Evolutionary conservation across 2,329 filamentous ascomycete genomes (phyloP), one percentile per base, ranked within the genome.

Genomic region (Claviceps capensis): DNA sequence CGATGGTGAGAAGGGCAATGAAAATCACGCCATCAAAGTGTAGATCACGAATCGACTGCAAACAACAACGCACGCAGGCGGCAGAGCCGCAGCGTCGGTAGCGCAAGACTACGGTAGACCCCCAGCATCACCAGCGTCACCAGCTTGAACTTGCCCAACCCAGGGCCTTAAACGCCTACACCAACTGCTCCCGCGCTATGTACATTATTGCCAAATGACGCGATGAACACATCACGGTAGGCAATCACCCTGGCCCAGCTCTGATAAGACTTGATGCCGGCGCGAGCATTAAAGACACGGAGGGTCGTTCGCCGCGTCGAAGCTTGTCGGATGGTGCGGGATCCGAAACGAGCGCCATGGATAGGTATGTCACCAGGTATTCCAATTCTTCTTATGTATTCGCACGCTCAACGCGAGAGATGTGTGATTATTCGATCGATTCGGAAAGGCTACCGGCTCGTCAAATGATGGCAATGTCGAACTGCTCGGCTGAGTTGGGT

Each of bases 221-320:
- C 86, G 58, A 94, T 76, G 30, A 89, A 88, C 52, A 95, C 88
- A 64, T 95, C 90, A 47, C 90, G 89, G 65, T 90, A 96, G 72
- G 95, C 90, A 49, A 91, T 73, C 54, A 95, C 80, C 48, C 78
- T 88, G 8, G 88, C 83, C 79, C 87, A 91, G 61, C 79, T 83
- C 64, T 84, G 57, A 69, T 93, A 95, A 0, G 89, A 88, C 67
- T 95, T 95, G 58, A 95, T 77, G 41, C 76, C 77, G 1, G 88
- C 88, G 22, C 88, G 82, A 2, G 85, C 79, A 68, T 95, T 95
- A 76, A 86, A 71, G 62, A 85, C 85, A 42, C 88, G 80, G 65
- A 85, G 87, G 2, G 81, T 77, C 16, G 85, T 88, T 69, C 95
- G 89, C 19, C 89, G 82, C 8, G 83, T 77, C 36, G 87, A 91